These are phyloP conservation scores for Paramecium sonneborni DNA, from an alignment of 73 alveolate genomes.

Conservation along the genomic window DNA sequence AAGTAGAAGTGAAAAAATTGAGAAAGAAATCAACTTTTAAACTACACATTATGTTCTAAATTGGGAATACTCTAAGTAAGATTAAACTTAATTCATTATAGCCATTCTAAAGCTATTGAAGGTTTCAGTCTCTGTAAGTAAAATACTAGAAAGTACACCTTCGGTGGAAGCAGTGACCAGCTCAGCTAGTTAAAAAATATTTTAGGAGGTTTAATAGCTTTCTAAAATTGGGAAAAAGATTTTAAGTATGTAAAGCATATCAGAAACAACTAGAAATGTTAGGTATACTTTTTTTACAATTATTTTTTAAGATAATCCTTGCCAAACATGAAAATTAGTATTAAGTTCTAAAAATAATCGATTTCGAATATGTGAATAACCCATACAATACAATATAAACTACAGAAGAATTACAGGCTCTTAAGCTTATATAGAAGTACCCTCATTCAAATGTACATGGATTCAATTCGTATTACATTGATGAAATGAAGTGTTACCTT, in stretches of 20 bases:
- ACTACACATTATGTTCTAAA: not conserved
- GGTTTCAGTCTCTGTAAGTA: not conserved
- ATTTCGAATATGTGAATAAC: not conserved
- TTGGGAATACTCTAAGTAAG: constrained; percentile 7
- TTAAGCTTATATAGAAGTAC: not conserved
- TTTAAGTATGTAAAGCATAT: not conserved
- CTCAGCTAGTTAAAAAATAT: not conserved
- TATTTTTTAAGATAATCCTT: not conserved
- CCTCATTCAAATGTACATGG: not conserved
- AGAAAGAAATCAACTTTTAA: not conserved
- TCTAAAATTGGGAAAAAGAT: not conserved
- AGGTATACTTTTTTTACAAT: not conserved
- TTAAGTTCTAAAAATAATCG: not conserved
- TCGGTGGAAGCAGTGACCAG: constrained; percentile 2
- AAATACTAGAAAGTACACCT: not conserved
- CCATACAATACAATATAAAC: not conserved
- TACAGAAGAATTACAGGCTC: not conserved
- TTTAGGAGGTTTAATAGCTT: not conserved
- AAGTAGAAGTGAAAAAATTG: not conserved
- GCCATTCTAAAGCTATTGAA: not conserved
- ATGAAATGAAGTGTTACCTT: not conserved
- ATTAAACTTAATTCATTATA: not conserved
- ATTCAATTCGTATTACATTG: not conserved
- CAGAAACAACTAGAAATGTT: not conserved
- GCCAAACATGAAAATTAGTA: not conserved